Evolutionary conservation across 768 basidiomycete species (phyloP).

Genomic region (Trametes coccinea): DNA sequence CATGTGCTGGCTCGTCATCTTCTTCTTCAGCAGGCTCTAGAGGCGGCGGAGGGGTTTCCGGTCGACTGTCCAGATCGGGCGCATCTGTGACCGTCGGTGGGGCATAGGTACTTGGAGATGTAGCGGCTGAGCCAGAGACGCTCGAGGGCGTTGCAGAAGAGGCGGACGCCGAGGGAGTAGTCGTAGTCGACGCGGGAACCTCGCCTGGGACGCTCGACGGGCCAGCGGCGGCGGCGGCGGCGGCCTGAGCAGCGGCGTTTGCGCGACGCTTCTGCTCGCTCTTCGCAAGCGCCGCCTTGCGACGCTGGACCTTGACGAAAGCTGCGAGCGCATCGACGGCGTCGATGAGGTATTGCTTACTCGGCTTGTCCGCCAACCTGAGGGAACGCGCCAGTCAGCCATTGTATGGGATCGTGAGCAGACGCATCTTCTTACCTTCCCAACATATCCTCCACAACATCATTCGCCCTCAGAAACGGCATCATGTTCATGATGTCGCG

Average conservation of each 20-base stretch:
- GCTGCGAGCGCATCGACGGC: conserved; percentile 48
- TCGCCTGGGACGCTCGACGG: background rate
- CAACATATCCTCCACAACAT: conserved; percentile 59
- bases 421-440: conserved; percentile 40
- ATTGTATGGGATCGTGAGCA: background rate
- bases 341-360: conserved; percentile 52
- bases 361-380: conserved; percentile 56
- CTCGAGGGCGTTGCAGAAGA: background rate
- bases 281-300: conserved; percentile 33
- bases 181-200: background rate
- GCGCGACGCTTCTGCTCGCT: conserved; percentile 19
- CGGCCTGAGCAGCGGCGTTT: background rate
- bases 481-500: conserved; percentile 48
- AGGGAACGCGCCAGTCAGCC: background rate
- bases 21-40: conserved; percentile 3
- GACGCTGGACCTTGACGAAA: conserved; percentile 54
- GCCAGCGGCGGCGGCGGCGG: background rate
- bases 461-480: conserved; percentile 54
- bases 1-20: background rate
- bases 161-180: background rate
- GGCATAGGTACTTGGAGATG: background rate
- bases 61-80: background rate
- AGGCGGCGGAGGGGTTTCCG: conserved; percentile 16
- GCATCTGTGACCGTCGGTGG: background rate
- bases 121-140: background rate